phyloP scores from a whole-genome alignment of 768 basidiomycete genomes.

The Crucibulum laeve region DNA sequence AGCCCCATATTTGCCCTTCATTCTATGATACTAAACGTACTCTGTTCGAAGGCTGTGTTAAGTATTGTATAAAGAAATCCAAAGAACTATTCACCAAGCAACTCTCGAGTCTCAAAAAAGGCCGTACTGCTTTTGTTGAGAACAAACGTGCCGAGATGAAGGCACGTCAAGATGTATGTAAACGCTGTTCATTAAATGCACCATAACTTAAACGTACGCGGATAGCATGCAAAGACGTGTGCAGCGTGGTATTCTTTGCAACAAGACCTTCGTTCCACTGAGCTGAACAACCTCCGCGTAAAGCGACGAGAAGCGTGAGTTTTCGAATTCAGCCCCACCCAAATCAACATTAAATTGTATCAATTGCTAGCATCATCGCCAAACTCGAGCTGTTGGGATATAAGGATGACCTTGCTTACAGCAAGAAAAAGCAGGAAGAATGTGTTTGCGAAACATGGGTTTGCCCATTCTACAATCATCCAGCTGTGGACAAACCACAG shows the following conservation, averaged over 20 bases:
- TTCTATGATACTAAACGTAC: neutral
- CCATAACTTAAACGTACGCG: neutral
- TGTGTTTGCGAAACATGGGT: conserved; percentile 5
- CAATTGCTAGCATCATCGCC: neutral
- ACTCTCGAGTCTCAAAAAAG: neutral
- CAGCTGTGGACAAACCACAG: conserved; percentile 10
- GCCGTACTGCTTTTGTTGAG: neutral
- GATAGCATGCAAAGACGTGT: neutral
- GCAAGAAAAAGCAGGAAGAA: too few species aligned
- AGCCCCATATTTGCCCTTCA: neutral
- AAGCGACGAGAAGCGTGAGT: neutral
- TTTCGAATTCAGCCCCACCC: neutral
- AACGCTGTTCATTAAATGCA: neutral
- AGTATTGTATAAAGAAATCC: conserved; percentile 3
- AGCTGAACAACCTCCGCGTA: neutral
- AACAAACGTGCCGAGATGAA: neutral
- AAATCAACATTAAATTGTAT: neutral
- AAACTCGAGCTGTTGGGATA: conserved; percentile 11
- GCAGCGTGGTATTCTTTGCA: neutral
- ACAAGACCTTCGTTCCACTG: neutral
- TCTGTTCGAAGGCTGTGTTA: conserved; percentile 4
- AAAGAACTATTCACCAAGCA: neutral
- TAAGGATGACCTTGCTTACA: conserved; percentile 7
- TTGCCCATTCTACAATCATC: conserved; percentile 10
- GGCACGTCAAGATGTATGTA: neutral